Conservation (phyloP, 371 early-diverging fungal species). For the Neoconidiobolus thromboides region DNA sequence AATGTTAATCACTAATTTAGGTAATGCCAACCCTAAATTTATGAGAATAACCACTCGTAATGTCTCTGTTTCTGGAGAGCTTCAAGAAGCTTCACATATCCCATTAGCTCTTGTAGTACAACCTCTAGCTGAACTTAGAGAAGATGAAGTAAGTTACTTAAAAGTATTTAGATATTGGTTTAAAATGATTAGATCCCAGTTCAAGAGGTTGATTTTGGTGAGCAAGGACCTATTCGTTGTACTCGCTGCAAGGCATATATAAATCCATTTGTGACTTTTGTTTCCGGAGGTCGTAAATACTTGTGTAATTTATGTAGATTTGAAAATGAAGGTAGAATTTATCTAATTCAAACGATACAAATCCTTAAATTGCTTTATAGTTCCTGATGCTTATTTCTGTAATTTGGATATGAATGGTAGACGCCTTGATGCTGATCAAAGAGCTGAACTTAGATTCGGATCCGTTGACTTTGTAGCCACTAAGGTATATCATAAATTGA, state of each 20-base stretch:
- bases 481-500: slow-evolving; percentile 23
- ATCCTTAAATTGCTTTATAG: slow-evolving; percentile 29
- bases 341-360: background rate
- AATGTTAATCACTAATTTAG: slow-evolving; percentile 13
- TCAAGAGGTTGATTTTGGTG: slow-evolving; percentile 76
- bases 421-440: slow-evolving; percentile 57
- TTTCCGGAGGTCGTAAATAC: slow-evolving; percentile 74
- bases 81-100: slow-evolving; percentile 48
- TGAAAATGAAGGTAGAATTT: slow-evolving; percentile 45
- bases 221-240: slow-evolving; percentile 80
- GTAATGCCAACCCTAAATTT: slow-evolving; percentile 84
- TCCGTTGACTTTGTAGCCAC: slow-evolving; percentile 81
- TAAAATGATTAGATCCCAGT: slow-evolving; percentile 33
- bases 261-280: slow-evolving; percentile 72
- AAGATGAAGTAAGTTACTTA: slow-evolving; percentile 32
- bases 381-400: slow-evolving; percentile 72
- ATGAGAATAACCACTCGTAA: slow-evolving; percentile 71
- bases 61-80: slow-evolving; percentile 59
- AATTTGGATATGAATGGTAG: slow-evolving; percentile 82
- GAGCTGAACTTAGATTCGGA: slow-evolving; percentile 82
- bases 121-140: slow-evolving; percentile 62
- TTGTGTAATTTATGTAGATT: slow-evolving; percentile 83
- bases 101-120: slow-evolving; percentile 82
- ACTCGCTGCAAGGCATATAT: slow-evolving; percentile 83
- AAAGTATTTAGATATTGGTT: slow-evolving; percentile 13